Percentiles rank a stretch among this genome's conserved stretches.
Evolutionary conservation across 164 flowering plant genomes (phyloP).

Genomic region (Stephania cephalantha): DNA sequence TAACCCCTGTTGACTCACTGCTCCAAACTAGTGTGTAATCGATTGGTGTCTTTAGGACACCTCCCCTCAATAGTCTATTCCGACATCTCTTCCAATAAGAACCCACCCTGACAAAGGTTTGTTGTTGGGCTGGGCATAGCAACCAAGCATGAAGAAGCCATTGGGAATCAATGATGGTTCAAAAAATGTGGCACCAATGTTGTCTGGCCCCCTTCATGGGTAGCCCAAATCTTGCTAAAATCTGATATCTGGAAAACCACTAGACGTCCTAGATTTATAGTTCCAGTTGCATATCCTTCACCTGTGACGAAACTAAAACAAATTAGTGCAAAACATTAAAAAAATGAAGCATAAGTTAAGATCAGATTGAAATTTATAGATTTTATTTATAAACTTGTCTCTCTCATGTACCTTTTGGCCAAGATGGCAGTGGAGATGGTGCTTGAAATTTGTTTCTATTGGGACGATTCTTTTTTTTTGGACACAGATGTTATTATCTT

Average conservation of each 20-base stretch:
- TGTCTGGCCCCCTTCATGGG: slow-evolving; percentile 60
- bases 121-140: slow-evolving; percentile 67
- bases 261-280: slow-evolving; percentile 69
- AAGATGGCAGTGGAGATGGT: slow-evolving; percentile 47
- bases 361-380: too few relatives aligned
- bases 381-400: too few relatives aligned
- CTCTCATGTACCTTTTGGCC: slow-evolving; percentile 36
- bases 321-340: neutral
- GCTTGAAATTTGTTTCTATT: slow-evolving; percentile 44
- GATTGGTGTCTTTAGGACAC: slow-evolving; percentile 34
- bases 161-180: slow-evolving; percentile 59
- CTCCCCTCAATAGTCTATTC: neutral
- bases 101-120: slow-evolving; percentile 61
- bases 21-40: slow-evolving; percentile 70
- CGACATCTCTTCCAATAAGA: slow-evolving; percentile 43
- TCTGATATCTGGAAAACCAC: slow-evolving; percentile 43
- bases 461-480: slow-evolving; percentile 25
- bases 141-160: slow-evolving; percentile 68
- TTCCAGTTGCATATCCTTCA: slow-evolving; percentile 66
- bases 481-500: slow-evolving; percentile 8
- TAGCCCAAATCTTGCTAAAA: slow-evolving; percentile 66
- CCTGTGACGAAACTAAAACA: slow-evolving; percentile 26
- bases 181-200: slow-evolving; percentile 61
- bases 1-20: slow-evolving; percentile 45
- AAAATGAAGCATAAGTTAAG: too few relatives aligned